Conservation (phyloP, 495 filamentous ascomycete species). For the Trichocladium antarcticum region DNA sequence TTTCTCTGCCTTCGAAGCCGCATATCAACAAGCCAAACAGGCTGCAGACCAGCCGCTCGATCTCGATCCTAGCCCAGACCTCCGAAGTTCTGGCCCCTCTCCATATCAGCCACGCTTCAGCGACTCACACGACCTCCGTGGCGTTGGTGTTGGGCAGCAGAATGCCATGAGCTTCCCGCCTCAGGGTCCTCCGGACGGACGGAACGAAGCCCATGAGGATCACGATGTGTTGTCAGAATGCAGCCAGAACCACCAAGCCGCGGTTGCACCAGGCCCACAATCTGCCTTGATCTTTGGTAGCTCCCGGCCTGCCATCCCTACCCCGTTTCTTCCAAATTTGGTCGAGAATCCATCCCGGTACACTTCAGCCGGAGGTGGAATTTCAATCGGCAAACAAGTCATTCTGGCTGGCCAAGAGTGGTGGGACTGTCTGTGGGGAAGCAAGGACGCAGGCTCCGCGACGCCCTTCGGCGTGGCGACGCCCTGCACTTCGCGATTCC, state of each 20-base stretch:
- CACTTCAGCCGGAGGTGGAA: no score
- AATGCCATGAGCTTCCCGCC: not conserved
- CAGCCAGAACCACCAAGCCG: not conserved
- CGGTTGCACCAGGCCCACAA: not conserved
- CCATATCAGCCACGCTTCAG: not conserved
- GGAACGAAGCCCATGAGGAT: not conserved
- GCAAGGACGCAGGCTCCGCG: not conserved
- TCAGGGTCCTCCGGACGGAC: not conserved
- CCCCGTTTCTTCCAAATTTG: not conserved
- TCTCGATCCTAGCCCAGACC: not conserved
- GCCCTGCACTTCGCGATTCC: not conserved
- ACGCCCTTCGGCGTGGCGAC: not conserved
- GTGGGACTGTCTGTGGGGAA: conserved; percentile 10
- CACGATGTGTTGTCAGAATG: not conserved
- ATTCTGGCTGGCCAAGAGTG: not conserved
- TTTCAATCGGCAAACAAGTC: conserved; percentile 6
- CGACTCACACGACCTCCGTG: not conserved
- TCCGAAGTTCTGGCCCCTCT: not conserved
- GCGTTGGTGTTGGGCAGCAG: conserved; percentile 3
- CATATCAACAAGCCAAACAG: conserved; percentile 1
- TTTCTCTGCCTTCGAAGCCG: conserved; percentile 1
- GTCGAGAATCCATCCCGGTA: no score
- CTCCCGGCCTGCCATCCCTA: not conserved
- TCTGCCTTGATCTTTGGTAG: not conserved
- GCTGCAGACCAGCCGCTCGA: no score